phyloP scores from a whole-genome alignment of 306 rosid species.

The Rosa rugosa region DNA sequence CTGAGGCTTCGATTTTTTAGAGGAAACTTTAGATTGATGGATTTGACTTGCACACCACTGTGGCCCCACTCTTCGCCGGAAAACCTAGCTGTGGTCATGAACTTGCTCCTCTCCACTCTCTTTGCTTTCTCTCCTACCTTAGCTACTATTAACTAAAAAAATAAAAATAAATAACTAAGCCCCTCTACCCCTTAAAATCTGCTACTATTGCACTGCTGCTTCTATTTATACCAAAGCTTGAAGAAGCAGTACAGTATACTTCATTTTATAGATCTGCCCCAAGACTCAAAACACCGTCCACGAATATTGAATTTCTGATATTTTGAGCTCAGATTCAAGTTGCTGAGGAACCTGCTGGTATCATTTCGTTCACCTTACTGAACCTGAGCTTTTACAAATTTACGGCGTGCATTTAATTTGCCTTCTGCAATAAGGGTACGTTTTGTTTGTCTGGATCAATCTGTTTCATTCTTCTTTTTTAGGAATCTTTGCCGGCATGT shows the following conservation, averaged over 20 bases:
- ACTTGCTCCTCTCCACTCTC: background rate
- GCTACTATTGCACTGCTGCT: background rate
- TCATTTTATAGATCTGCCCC: background rate
- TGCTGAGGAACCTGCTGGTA: background rate
- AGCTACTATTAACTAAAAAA: background rate
- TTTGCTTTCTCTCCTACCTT: background rate
- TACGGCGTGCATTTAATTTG: background rate
- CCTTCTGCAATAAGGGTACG: background rate
- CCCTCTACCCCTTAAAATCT: background rate
- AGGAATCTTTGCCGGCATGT: background rate
- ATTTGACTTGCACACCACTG: slow-evolving; percentile 19
- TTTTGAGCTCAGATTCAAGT: background rate
- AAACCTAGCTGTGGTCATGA: background rate
- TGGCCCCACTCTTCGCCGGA: slow-evolving; percentile 10
- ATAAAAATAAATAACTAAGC: background rate
- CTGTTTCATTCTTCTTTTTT: background rate
- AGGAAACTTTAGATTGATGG: background rate
- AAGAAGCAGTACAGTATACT: slow-evolving; percentile 9
- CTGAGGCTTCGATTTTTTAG: background rate
- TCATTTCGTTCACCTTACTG: background rate
- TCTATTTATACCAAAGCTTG: background rate
- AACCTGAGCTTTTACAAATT: background rate
- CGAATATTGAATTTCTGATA: background rate
- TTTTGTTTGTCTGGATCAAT: background rate
- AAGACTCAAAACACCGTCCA: background rate